These are phyloP conservation scores for Haplosporangium sp. DNA, from an alignment of 371 early-diverging fungal species.

Conservation along the genomic window DNA sequence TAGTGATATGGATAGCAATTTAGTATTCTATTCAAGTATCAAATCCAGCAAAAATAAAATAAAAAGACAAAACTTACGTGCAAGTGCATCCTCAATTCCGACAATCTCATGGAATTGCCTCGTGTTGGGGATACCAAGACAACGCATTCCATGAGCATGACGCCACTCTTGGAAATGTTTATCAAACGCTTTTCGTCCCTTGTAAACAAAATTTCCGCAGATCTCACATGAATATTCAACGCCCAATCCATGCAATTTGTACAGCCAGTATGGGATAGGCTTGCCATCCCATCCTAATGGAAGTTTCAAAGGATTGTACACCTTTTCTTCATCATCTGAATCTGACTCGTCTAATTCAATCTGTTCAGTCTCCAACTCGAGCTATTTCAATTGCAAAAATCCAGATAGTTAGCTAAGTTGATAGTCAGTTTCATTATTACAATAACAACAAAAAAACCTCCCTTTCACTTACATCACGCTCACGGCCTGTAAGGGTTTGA, in stretches of 20 bases:
- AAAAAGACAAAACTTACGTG: conserved; percentile 69
- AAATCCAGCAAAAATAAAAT: too few relatives aligned
- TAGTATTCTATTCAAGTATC: too few relatives aligned
- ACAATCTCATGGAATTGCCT: conserved; percentile 96
- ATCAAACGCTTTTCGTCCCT: conserved; percentile 97
- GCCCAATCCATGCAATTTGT: conserved; percentile 96
- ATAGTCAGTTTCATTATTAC: too few relatives aligned
- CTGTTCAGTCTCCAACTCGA: conserved; percentile 83
- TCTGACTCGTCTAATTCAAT: conserved; percentile 79
- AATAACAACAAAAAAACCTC: background rate
- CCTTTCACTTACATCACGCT: conserved; percentile 70
- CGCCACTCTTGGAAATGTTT: conserved; percentile 96
- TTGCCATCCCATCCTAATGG: conserved; percentile 99
- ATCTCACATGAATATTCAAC: conserved; percentile 97
- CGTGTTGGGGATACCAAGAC: conserved; percentile 94
- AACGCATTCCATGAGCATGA: conserved; percentile 95
- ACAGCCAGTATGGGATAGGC: conserved; percentile 99
- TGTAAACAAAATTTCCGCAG: conserved; percentile 96
- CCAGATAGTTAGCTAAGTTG: too few relatives aligned
- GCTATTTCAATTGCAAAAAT: conserved; percentile 53
- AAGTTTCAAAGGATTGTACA: conserved; percentile 97
- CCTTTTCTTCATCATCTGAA: conserved; percentile 89
- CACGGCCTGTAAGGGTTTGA: conserved; percentile 93
- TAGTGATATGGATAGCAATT: background rate
- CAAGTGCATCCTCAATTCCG: conserved; percentile 90